Evolutionary conservation across 495 filamentous ascomycete genomes (phyloP).

Genomic region (Cercophora samala): DNA sequence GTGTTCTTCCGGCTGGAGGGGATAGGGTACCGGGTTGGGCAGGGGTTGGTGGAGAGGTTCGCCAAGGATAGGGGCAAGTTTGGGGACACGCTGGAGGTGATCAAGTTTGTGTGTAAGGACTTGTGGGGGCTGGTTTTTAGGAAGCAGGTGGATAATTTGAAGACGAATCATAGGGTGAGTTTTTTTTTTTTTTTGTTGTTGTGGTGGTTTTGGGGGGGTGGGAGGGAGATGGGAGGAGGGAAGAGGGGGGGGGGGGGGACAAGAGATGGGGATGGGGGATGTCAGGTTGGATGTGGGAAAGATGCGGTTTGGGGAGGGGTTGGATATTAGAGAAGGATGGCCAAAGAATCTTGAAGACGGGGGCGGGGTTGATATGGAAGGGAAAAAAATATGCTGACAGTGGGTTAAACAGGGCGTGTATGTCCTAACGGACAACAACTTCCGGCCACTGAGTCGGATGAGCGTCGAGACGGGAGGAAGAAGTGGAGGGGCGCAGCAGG

Average conservation of each 20-base stretch:
- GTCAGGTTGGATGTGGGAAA: not conserved
- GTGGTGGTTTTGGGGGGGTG: not conserved
- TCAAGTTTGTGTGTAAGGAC: constrained; percentile 98
- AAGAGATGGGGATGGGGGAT: no score
- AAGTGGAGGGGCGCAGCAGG: constrained; percentile 38
- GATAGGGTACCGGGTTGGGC: constrained; percentile 86
- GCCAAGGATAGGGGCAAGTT: constrained; percentile 83
- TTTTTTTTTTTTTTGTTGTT: not conserved
- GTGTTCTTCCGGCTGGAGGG: constrained; percentile 81
- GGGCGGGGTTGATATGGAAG: not conserved
- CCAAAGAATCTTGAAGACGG: not conserved
- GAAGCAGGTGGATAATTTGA: constrained; percentile 97
- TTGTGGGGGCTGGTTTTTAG: constrained; percentile 90
- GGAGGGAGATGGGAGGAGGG: not conserved
- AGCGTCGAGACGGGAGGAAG: constrained; percentile 64
- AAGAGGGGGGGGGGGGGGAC: not conserved
- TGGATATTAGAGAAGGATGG: not conserved
- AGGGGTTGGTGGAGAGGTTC: constrained; percentile 91
- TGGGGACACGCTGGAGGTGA: constrained; percentile 80
- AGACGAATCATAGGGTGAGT: constrained; percentile 88
- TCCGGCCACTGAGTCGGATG: constrained; percentile 86
- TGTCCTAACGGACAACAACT: constrained; percentile 90
- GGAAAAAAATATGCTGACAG: not conserved
- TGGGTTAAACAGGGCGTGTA: constrained; percentile 69
- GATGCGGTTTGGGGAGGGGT: not conserved